A percentile compares a stretch with the other conserved stretches of the same genome.
phyloP scores from a whole-genome alignment of 306 rosid species.

The Vigna reflexopilosa region DNA sequence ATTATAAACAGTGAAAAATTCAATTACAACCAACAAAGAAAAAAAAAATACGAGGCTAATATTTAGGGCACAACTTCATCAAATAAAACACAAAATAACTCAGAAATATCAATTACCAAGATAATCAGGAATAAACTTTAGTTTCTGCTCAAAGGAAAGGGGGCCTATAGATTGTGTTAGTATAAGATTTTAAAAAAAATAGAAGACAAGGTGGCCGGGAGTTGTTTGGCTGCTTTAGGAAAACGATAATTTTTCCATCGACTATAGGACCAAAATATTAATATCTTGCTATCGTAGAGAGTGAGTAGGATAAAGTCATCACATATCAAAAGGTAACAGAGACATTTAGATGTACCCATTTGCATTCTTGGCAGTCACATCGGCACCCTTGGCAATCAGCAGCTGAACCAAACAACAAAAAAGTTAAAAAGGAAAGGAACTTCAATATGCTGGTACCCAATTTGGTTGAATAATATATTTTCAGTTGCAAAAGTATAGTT shows the following conservation, averaged over 20 bases:
- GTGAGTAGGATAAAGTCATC: slow-evolving; percentile 25
- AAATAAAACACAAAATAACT: background rate
- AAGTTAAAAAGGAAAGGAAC: slow-evolving; percentile 27
- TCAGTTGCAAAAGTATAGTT: slow-evolving; percentile 15
- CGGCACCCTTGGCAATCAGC: slow-evolving; percentile 83
- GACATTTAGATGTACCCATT: slow-evolving; percentile 66
- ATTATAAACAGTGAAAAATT: background rate
- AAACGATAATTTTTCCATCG: slow-evolving; percentile 8
- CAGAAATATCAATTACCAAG: slow-evolving; percentile 23
- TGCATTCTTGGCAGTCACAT: slow-evolving; percentile 75
- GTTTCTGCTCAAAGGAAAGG: slow-evolving; percentile 26
- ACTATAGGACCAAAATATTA: slow-evolving; percentile 15
- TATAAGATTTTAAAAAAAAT: background rate
- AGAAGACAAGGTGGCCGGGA: slow-evolving; percentile 10
- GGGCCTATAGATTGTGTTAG: background rate
- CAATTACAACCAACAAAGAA: background rate
- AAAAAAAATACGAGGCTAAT: background rate
- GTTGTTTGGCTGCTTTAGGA: slow-evolving; percentile 21
- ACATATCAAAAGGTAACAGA: slow-evolving; percentile 39
- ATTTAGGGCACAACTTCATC: slow-evolving; percentile 5
- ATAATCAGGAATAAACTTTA: slow-evolving; percentile 19
- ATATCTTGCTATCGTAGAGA: slow-evolving; percentile 1
- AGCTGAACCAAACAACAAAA: slow-evolving; percentile 64
- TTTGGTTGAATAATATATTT: slow-evolving; percentile 22
- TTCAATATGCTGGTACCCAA: slow-evolving; percentile 40